phyloP scores from a whole-genome alignment of 768 basidiomycete species.

The Galerina marginata region DNA sequence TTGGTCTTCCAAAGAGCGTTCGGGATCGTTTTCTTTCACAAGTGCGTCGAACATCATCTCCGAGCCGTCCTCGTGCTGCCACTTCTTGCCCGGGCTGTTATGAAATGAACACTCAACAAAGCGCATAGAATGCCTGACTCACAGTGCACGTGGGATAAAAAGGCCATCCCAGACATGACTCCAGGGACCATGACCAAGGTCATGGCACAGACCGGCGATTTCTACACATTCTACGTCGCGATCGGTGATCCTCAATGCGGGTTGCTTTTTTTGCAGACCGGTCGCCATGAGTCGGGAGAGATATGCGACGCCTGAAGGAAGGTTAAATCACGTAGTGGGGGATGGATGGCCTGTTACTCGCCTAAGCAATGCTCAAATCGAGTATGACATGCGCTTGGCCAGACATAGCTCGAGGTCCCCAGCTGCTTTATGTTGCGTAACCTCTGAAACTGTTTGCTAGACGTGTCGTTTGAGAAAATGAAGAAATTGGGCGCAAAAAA shows the following conservation, averaged over 20 bases:
- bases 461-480: slow-evolving; percentile 10
- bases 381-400: slow-evolving; percentile 79
- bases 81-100: slow-evolving; percentile 32
- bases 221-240: slow-evolving; percentile 80
- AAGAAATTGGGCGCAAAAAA: background rate
- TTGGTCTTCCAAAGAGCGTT: slow-evolving; percentile 53
- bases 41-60: slow-evolving; percentile 84
- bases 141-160: slow-evolving; percentile 76
- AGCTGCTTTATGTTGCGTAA: slow-evolving; percentile 81
- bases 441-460: slow-evolving; percentile 77
- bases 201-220: slow-evolving; percentile 83
- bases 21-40: slow-evolving; percentile 58
- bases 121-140: slow-evolving; percentile 28
- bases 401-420: slow-evolving; percentile 77
- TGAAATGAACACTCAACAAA: background rate
- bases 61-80: slow-evolving; percentile 82
- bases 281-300: slow-evolving; percentile 69
- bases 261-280: slow-evolving; percentile 62
- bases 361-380: slow-evolving; percentile 88
- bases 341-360: slow-evolving; percentile 30
- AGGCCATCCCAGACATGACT: slow-evolving; percentile 81
- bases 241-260: slow-evolving; percentile 65
- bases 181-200: slow-evolving; percentile 87
- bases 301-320: slow-evolving; percentile 67
- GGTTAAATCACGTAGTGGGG: slow-evolving; percentile 7